These are phyloP conservation scores for Apiospora aurea DNA, from an alignment of 2,329 filamentous ascomycete genomes.

Conservation along the genomic window DNA sequence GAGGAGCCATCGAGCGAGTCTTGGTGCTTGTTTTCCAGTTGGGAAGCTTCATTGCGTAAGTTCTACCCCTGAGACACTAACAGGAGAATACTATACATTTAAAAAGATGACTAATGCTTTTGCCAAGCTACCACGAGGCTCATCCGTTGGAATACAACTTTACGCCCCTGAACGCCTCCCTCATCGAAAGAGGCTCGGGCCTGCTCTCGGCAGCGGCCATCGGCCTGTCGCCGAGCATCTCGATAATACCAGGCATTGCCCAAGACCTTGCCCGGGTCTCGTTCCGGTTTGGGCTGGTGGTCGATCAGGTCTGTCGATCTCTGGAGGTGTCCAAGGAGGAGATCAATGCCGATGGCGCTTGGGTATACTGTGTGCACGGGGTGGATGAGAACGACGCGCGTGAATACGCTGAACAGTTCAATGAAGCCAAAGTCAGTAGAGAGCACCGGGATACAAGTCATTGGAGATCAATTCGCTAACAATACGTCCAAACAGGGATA, in stretches of 20 bases:
- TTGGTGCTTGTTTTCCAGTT: slow-evolving; percentile 26
- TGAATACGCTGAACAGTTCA: neutral
- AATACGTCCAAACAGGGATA: neutral
- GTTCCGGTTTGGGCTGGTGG: slow-evolving; percentile 13
- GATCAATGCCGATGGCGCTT: slow-evolving; percentile 21
- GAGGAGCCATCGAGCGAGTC: slow-evolving; percentile 26
- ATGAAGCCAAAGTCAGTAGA: neutral
- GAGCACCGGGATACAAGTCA: neutral
- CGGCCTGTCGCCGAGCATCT: neutral
- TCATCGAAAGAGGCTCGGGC: slow-evolving; percentile 13
- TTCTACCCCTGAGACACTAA: neutral
- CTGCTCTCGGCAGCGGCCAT: slow-evolving; percentile 12
- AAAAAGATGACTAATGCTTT: neutral
- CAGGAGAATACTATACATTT: no score
- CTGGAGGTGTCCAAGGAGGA: slow-evolving; percentile 8
- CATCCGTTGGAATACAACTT: slow-evolving; percentile 17
- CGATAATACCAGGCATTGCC: slow-evolving; percentile 19
- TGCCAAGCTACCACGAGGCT: slow-evolving; percentile 11
- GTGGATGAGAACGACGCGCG: slow-evolving; percentile 6
- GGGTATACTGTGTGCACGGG: slow-evolving; percentile 13
- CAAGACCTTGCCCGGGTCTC: slow-evolving; percentile 1
- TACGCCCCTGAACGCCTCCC: neutral
- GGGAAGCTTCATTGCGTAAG: slow-evolving; percentile 27
- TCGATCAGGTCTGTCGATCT: slow-evolving; percentile 21
- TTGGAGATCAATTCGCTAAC: neutral